These are phyloP conservation scores for Boletellus ananiceps DNA, from an alignment of 768 basidiomycete genomes.

Conservation along the genomic window DNA sequence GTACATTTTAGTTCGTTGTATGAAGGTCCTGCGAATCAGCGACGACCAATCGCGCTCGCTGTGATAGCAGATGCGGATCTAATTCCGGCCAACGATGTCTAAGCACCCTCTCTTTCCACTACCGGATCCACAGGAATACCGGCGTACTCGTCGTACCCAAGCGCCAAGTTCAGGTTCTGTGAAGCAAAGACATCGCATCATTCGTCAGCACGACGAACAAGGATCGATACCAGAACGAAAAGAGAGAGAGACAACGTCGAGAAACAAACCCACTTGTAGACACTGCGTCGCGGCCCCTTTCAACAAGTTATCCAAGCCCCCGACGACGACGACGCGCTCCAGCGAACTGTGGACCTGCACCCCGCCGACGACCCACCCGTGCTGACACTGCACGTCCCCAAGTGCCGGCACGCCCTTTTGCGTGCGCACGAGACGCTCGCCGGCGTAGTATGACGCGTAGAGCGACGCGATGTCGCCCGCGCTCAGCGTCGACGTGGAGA, in stretches of 20 bases:
- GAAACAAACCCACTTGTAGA: slow-evolving; percentile 61
- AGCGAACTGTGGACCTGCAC: slow-evolving; percentile 89
- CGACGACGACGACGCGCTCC: slow-evolving; percentile 91
- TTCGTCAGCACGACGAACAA: neutral
- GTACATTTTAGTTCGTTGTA: too few relatives aligned
- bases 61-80: too few relatives aligned
- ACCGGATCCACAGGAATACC: slow-evolving; percentile 52
- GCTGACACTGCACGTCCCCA: slow-evolving; percentile 70
- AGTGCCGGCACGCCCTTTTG: slow-evolving; percentile 69
- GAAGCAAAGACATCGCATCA: neutral
- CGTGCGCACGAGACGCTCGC: slow-evolving; percentile 68
- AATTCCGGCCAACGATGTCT: neutral
- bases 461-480: slow-evolving; percentile 69
- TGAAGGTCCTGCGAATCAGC: too few relatives aligned
- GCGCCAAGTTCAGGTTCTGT: slow-evolving; percentile 85
- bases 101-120: slow-evolving; percentile 3
- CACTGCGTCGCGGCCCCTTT: slow-evolving; percentile 99
- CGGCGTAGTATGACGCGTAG: slow-evolving; percentile 73
- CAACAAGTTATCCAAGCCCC: slow-evolving; percentile 91
- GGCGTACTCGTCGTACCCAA: slow-evolving; percentile 81
- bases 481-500: slow-evolving; percentile 52
- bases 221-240: neutral
- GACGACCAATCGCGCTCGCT: too few relatives aligned
- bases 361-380: slow-evolving; percentile 89
- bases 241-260: too few relatives aligned